phyloP scores from a whole-genome alignment of 139 green algal species.

The Diplosphaera chodatii region DNA sequence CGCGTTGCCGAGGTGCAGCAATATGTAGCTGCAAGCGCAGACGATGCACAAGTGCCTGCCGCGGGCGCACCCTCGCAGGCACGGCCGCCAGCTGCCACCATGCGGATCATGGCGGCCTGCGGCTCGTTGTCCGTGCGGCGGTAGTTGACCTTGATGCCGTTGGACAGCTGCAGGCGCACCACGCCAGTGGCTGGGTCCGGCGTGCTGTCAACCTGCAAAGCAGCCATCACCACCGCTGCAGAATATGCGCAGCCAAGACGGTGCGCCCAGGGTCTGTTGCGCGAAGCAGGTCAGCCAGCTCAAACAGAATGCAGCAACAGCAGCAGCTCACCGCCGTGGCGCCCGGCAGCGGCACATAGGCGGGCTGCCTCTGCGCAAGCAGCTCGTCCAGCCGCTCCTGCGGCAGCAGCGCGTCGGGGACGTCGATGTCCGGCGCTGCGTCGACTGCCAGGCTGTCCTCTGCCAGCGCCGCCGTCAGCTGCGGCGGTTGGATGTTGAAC shows the following conservation, averaged over 20 bases:
- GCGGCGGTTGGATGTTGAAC: slow-evolving; percentile 67
- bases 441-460: slow-evolving; percentile 42
- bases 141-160: slow-evolving; percentile 94
- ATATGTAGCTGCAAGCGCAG: too few relatives aligned
- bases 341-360: slow-evolving; percentile 60
- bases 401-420: slow-evolving; percentile 74
- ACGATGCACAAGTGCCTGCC: too few relatives aligned
- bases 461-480: slow-evolving; percentile 64
- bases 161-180: slow-evolving; percentile 79
- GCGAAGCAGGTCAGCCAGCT: slow-evolving; percentile 1
- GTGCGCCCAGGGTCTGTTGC: too few relatives aligned
- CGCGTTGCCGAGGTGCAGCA: too few relatives aligned
- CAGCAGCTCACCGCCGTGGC: background rate
- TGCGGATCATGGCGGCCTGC: slow-evolving; percentile 72
- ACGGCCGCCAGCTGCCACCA: slow-evolving; percentile 77
- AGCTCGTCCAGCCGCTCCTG: slow-evolving; percentile 44
- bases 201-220: background rate
- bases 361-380: slow-evolving; percentile 52
- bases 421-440: slow-evolving; percentile 64
- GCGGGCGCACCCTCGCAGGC: slow-evolving; percentile 40
- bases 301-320: background rate
- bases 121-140: slow-evolving; percentile 84
- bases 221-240: too few relatives aligned
- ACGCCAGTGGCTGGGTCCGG: slow-evolving; percentile 46
- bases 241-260: too few relatives aligned